phyloP scores from a whole-genome alignment of 78 protist species.

The Cyanophora paradoxa region DNA sequence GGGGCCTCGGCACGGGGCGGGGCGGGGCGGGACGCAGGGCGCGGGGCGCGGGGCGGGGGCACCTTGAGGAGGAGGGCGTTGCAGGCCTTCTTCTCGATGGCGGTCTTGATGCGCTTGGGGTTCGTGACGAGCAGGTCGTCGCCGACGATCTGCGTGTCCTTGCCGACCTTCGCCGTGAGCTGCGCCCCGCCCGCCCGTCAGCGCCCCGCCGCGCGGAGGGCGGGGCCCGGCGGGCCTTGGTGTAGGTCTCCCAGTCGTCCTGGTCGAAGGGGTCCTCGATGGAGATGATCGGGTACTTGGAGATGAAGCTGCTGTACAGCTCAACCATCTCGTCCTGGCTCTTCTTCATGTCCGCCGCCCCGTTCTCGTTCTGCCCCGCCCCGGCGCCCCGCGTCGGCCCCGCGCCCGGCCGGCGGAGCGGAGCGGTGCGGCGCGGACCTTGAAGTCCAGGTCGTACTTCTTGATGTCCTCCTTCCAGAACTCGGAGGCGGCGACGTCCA shows the following conservation, averaged over 20 bases:
- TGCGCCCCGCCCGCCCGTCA: no score
- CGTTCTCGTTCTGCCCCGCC: no score
- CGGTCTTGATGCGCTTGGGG: conserved; percentile 87
- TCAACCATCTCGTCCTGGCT: conserved; percentile 55
- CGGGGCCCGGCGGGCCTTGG: no score
- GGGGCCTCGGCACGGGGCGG: no score
- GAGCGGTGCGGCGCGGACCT: conserved; percentile 46
- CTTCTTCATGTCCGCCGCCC: no score
- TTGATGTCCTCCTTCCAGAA: conserved; percentile 67
- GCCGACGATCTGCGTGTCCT: conserved; percentile 85
- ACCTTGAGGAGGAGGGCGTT: conserved; percentile 94
- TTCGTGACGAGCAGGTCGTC: conserved; percentile 98
- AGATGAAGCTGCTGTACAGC: conserved; percentile 18
- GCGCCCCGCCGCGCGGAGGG: no score
- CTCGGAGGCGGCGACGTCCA: conserved; percentile 97
- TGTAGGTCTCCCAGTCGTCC: conserved; percentile 92
- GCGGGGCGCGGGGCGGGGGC: no score
- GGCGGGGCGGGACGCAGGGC: no score
- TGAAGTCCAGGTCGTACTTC: conserved; percentile 93
- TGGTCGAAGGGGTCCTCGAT: conserved; percentile 98
- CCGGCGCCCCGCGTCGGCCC: no score
- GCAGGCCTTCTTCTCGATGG: conserved; percentile 87
- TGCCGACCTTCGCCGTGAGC: conserved; percentile 32
- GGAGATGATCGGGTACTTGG: conserved; percentile 52
- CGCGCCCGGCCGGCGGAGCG: no score